These are phyloP conservation scores for Diaporthe vaccinii DNA, from an alignment of 2,329 filamentous ascomycete species.

Conservation along the genomic window DNA sequence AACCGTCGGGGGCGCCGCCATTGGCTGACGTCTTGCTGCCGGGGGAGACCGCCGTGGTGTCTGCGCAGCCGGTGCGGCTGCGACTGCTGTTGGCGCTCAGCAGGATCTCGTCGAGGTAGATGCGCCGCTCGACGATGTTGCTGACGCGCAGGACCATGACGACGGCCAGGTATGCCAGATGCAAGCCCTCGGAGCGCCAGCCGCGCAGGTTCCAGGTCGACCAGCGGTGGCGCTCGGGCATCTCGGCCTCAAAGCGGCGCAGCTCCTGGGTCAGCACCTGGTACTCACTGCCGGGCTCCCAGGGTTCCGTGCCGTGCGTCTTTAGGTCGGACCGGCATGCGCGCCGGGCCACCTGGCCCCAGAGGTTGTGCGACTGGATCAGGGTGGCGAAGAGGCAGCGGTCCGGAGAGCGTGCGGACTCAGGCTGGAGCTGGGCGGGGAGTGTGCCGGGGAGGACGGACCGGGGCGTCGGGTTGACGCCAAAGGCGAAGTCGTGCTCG, in stretches of 20 bases:
- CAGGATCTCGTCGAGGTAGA: constrained; percentile 51
- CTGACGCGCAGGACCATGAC: constrained; percentile 53
- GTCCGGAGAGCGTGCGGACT: constrained; percentile 43
- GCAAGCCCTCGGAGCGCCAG: constrained; percentile 51
- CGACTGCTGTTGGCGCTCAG: constrained; percentile 37
- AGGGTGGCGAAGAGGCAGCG: constrained; percentile 55
- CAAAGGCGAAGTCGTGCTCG: constrained; percentile 55
- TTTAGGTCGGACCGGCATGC: constrained; percentile 44
- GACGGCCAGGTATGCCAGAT: constrained; percentile 53
- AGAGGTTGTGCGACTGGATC: constrained; percentile 54
- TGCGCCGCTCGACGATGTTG: constrained; percentile 53
- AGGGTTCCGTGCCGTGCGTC: constrained; percentile 38
- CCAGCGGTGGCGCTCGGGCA: constrained; percentile 51
- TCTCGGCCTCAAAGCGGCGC: constrained; percentile 47
- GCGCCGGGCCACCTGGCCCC: constrained; percentile 52
- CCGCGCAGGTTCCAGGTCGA: constrained; percentile 54
- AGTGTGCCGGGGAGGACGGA: constrained; percentile 51
- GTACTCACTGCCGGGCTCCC: constrained; percentile 48
- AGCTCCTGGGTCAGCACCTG: constrained; percentile 43
- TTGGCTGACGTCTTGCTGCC: constrained; percentile 28
- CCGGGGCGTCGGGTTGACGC: constrained; percentile 46
- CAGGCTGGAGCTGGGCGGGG: constrained; percentile 47
- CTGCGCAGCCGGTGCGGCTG: constrained; percentile 26
- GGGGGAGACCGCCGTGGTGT: constrained; percentile 29
- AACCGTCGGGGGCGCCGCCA: constrained; percentile 43